Evolutionary conservation across 2,329 filamentous ascomycete species (phyloP), one percentile per base, ranked within the genome.

Genomic region (Grosmannia huntii): DNA sequence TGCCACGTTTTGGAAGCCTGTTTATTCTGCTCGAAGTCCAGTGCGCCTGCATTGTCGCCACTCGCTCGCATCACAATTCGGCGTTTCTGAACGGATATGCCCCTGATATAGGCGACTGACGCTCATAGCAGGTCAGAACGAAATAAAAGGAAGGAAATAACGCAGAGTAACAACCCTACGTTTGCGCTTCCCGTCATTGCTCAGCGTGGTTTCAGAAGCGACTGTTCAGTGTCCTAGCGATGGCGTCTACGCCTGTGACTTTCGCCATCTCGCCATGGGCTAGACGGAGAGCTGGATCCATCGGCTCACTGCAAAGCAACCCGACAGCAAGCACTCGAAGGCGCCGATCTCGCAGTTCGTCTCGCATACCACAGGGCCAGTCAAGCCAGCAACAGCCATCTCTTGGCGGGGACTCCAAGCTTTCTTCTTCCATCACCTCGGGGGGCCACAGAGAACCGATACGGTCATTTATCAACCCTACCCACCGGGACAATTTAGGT

Each of bases 401-500:
- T 2, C 31, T 25, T 16, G 33, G 9, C 10, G 51, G 25, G n/a
- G 60, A 60, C 6, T 19, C 60, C 5, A 49, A 14, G 10, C 67
- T 76, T 12, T 77, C 75, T 23, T 72, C 75, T 5, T 74, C 75
- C 1, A 63, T 73, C 51, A 69, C 68, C 38, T 72, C 74, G 19
- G 62, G 67, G 16, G 67, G 64, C 60, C 76, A 84, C 66, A 77
- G 81, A 68, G 85, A 87, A 61, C 86, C 86, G 5, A 84, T 86
- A 54, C 78, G 86, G 58, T 89, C 85, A 3, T 89, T 87, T 63
- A 83, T 87, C 57, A 84, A 87, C 63, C 80, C 83, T 57, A 81
- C 83, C 46, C 76, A 81, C 44, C 79, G 83, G 62, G 81, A 83
- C 49, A 73, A 79, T 65, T 70, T 80, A 65, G 78, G 84, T 85